Conservation (phyloP, 2,329 filamentous ascomycete species). For the Huntiella omanensis region DNA sequence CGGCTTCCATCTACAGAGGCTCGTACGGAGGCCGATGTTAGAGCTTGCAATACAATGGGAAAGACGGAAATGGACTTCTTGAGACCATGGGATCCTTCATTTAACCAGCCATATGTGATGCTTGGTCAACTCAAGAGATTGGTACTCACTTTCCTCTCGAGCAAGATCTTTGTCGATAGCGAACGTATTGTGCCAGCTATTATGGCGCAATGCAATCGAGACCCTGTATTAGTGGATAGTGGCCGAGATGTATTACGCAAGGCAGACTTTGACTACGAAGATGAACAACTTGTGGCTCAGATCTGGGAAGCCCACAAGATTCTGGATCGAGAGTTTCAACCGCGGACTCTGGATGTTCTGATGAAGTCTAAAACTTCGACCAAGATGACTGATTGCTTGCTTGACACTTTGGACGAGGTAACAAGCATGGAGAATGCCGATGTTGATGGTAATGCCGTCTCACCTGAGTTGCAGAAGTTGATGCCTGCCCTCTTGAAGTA, state of each 20-base stretch:
- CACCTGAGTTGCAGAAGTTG: constrained; percentile 49
- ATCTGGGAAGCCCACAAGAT: constrained; percentile 58
- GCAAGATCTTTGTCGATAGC: constrained; percentile 65
- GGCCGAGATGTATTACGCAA: constrained; percentile 81
- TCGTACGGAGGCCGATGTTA: background rate
- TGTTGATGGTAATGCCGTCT: background rate
- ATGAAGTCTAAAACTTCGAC: constrained; percentile 61
- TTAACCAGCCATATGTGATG: constrained; percentile 10
- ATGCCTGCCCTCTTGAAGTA: constrained; percentile 71
- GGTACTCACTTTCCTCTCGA: constrained; percentile 54
- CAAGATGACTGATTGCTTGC: constrained; percentile 33
- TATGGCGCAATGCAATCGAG: constrained; percentile 64
- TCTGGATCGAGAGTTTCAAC: constrained; percentile 54
- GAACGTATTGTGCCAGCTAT: constrained; percentile 73
- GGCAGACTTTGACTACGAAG: constrained; percentile 55
- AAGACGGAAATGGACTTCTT: constrained; percentile 51
- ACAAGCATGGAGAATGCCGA: background rate
- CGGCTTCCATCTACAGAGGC: constrained; percentile 13
- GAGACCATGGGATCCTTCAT: constrained; percentile 35
- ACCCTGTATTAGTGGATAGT: constrained; percentile 63
- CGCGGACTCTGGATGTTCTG: constrained; percentile 56
- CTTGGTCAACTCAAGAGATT: constrained; percentile 31
- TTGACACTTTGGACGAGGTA: constrained; percentile 31
- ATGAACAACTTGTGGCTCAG: constrained; percentile 38
- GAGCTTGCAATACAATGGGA: constrained; percentile 23